Conservation (phyloP, 2,329 filamentous ascomycete species). For the Pezicula radicicola region DNA sequence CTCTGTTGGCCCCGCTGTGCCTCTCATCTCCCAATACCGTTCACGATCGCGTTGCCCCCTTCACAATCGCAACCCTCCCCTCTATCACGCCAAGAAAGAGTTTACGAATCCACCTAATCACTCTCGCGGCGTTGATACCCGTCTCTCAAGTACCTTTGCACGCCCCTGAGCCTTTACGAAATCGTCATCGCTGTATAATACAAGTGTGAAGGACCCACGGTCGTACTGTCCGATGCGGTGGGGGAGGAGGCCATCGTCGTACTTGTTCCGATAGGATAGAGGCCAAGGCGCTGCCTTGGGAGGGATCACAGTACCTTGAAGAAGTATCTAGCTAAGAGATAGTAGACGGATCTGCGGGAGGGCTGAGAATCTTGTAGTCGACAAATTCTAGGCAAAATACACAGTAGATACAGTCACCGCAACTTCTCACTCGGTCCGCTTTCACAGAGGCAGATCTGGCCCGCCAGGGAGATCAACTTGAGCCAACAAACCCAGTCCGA, state of each 20-base stretch:
- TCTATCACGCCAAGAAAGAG: neutral
- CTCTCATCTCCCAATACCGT: no score
- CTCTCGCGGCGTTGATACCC: neutral
- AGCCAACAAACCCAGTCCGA: neutral
- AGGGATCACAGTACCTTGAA: neutral
- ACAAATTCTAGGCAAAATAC: no score
- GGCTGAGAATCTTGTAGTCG: no score
- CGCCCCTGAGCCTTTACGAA: constrained; percentile 31
- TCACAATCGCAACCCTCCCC: neutral
- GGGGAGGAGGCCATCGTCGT: constrained; percentile 22
- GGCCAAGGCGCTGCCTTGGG: neutral
- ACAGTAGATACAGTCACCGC: no score
- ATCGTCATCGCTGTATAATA: constrained; percentile 18
- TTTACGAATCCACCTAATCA: neutral
- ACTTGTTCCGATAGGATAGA: constrained; percentile 1
- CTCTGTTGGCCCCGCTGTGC: no score
- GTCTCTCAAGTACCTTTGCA: constrained; percentile 9
- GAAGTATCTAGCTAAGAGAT: neutral
- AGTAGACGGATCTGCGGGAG: neutral
- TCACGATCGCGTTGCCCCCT: neutral
- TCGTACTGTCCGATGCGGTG: constrained; percentile 25
- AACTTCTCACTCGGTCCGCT: no score
- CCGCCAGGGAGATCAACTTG: neutral
- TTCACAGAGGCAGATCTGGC: no score
- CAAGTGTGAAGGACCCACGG: constrained; percentile 18